These are phyloP conservation scores for Bruguiera parviflora DNA, from an alignment of 345 rosid genomes.

Conservation along the genomic window DNA sequence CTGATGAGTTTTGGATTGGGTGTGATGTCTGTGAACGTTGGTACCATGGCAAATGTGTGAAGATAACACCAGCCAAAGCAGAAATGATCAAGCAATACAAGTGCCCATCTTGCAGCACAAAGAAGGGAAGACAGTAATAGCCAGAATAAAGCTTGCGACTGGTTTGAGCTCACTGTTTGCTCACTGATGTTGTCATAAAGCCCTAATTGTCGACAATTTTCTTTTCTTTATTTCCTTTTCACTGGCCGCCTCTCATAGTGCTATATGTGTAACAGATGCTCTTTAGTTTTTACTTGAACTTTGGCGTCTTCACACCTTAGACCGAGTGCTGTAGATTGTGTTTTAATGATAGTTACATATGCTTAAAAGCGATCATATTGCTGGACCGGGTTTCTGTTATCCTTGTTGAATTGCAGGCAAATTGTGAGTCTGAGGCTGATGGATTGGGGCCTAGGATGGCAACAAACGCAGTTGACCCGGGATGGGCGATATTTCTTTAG, in stretches of 20 bases:
- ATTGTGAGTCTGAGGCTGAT: neutral
- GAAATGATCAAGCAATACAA: constrained; percentile 82
- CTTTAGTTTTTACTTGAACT: neutral
- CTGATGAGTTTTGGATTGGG: constrained; percentile 84
- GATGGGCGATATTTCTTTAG: too few species aligned
- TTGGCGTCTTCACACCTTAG: neutral
- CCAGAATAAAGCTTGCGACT: neutral
- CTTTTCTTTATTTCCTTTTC: neutral
- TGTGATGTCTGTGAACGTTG: constrained; percentile 85
- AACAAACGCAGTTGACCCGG: too few species aligned
- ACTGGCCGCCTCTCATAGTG: neutral
- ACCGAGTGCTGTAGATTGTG: neutral
- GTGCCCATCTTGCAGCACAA: constrained; percentile 75
- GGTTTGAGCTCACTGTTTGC: constrained; percentile 2
- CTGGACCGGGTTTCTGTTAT: neutral
- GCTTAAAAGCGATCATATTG: neutral
- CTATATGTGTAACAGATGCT: constrained; percentile 3
- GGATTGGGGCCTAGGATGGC: too few species aligned
- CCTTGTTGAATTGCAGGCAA: neutral
- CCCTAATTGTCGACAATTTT: neutral
- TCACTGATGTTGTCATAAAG: constrained; percentile 8
- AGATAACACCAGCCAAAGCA: constrained; percentile 84
- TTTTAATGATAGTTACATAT: neutral
- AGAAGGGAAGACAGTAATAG: constrained; percentile 42
- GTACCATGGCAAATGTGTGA: constrained; percentile 89